Evolutionary conservation across 345 rosid species (phyloP), one percentile per base, ranked within the genome.

Genomic region (Combretum micranthum): DNA sequence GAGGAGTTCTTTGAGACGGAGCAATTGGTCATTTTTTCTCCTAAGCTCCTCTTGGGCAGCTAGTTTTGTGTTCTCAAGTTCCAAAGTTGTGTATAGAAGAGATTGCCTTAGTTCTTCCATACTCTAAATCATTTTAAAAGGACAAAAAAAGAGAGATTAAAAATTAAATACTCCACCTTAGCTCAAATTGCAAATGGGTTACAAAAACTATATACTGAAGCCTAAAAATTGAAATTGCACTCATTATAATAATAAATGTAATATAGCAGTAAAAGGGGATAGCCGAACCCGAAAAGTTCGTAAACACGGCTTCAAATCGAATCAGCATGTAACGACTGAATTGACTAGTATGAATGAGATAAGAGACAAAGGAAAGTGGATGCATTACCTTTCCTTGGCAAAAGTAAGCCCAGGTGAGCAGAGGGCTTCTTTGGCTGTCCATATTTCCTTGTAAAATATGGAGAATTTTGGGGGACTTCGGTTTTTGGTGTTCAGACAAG

Each of bases 21-120:
- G 47, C 55, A 93, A 54, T 20, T 87, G 94, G 39, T 82, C 83
- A 55, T 93, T 96, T 65, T 86, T 85, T 65, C 74, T 71, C 44
- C 73, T 77, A 23, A 89, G 72, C 87, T 89, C 90, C 58, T 89
- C 97, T 49, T 83, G 88, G 26, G 70, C 95, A 18, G 64, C 56
- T 19, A 77, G 4, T 52, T 64, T 85, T 47, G 96, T 89, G 67
- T 80, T 95, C 44, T 89, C 97, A 5, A 93, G 82, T 84, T 93
- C 99, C 61, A 87, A 44, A 17, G 80, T 87, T 13, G 88, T 79
- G 60, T 23, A 82, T 44, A 87, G 61, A 56, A 93, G 85, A 4
- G 94, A 78, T 57, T 79, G 77, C 75, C 74, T 85, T 42, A 93
- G 64, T 22, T 86, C 97, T 58, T 89, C 97, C 67, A 82, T 63